phyloP scores from a whole-genome alignment of 306 rosid species.

The Cicer cuneatum region DNA sequence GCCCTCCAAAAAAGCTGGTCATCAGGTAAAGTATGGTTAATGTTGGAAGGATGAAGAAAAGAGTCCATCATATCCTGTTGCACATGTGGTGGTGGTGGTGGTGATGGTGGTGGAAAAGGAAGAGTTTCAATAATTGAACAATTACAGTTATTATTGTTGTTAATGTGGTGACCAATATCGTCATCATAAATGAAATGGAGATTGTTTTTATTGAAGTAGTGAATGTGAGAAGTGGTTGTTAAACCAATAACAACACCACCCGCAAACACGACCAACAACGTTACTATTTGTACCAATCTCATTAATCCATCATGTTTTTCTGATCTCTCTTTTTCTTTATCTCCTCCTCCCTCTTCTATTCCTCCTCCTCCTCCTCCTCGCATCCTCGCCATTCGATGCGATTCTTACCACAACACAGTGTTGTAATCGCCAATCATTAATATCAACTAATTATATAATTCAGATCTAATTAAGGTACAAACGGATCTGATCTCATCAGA shows the following conservation, averaged over 20 bases:
- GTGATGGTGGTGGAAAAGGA: not conserved
- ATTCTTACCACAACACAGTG: no score
- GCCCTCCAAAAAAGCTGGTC: conserved; percentile 89
- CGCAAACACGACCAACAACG: conserved; percentile 71
- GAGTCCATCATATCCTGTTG: not conserved
- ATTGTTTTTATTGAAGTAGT: not conserved
- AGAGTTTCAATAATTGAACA: not conserved
- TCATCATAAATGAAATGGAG: not conserved
- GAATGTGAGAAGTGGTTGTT: conserved; percentile 36
- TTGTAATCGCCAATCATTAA: no score
- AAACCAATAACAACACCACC: conserved; percentile 81
- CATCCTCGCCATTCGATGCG: conserved; percentile 34
- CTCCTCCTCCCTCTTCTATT: no score
- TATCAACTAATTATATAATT: no score
- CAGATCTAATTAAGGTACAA: no score
- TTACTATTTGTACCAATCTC: conserved; percentile 63
- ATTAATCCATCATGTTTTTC: conserved; percentile 59
- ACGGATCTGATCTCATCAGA: no score
- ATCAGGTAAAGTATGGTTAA: conserved; percentile 65
- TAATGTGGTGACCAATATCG: not conserved
- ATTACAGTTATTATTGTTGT: not conserved
- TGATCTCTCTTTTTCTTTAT: conserved; percentile 41
- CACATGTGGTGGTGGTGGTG: not conserved
- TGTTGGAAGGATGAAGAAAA: conserved; percentile 56
- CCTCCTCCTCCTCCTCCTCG: conserved; percentile 10